Evolutionary conservation across 768 basidiomycete species (phyloP), one percentile per base, ranked within the genome.

Genomic region (Mycena haematopus): DNA sequence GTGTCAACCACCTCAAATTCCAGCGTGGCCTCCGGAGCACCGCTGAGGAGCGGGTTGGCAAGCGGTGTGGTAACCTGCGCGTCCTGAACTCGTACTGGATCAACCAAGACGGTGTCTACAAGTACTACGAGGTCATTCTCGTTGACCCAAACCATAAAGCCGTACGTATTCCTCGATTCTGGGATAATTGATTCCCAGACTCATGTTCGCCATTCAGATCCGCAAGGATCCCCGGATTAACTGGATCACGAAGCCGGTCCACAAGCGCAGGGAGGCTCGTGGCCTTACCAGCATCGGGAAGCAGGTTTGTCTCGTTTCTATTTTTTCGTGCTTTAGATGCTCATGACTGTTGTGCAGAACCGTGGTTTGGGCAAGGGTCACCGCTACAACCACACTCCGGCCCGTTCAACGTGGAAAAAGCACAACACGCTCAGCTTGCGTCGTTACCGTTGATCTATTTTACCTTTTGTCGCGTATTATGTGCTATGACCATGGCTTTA

Each of bases 31-130:
- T 98, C 73, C 89, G 92, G 77, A 91, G 91, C 71, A 91, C 90
- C 60, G 97, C 97, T 52, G 97, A 99, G 82, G 97, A 99, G 84
- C 92, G 97, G 75, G 96, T 99, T 68, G 97, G 96, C 65, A 88
- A 86, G 74, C 87, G 96, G 69, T 99, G 97, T 74, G 95, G 95
- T 56, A 99, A 99, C 78, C 79, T 99, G 73, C 89, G 97, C 58
- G 97, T 99, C 68, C 76, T 97, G 72, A 97, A 96, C 82, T 98
- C 96, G 50, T 99, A 99, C 86, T 99, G 97, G 97, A 82, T 99
- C 74, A 99, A 99, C 81, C 95, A 96, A 80, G 95, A 98, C 75
- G 95, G 95, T 79, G 93, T 97, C 31, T 97, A 96, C 88, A 97
- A 96, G 78, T 98, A 97, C 84, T 99, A 88, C 82, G 97, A 99